phyloP scores from a whole-genome alignment of 2,329 filamentous ascomycete genomes.

The Sodiomyces alkalinus region DNA sequence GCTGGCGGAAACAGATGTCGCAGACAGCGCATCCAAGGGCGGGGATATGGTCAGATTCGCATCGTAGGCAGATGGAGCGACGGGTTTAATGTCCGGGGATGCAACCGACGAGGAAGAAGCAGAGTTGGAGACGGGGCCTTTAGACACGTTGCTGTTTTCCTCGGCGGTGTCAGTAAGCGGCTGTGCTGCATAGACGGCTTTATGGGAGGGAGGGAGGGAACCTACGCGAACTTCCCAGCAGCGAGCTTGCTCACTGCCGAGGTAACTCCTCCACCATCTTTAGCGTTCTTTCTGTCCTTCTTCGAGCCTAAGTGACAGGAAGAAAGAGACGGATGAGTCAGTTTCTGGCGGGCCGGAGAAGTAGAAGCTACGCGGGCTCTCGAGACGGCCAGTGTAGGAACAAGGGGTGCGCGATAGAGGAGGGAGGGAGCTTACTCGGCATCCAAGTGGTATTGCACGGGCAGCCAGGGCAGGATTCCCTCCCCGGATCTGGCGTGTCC shows the following conservation, averaged over 20 bases:
- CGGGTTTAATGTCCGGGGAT: constrained; percentile 30
- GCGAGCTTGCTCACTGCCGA: constrained; percentile 38
- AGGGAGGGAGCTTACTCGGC: constrained; percentile 8
- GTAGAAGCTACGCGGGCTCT: no score
- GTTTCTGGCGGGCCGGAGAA: no score
- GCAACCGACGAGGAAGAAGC: constrained; percentile 23
- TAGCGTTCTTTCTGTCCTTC: constrained; percentile 40
- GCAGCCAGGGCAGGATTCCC: constrained; percentile 8
- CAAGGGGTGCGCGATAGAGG: no score
- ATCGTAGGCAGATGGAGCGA: constrained; percentile 21
- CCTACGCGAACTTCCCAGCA: constrained; percentile 36
- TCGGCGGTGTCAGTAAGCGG: constrained; percentile 5
- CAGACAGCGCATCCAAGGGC: constrained; percentile 30
- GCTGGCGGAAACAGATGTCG: constrained; percentile 31
- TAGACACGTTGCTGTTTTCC: constrained; percentile 17
- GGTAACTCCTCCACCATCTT: constrained; percentile 35
- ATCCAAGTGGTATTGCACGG: constrained; percentile 9
- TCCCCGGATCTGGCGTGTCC: constrained; percentile 2
- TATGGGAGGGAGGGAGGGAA: constrained; percentile 7
- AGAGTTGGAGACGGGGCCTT: constrained; percentile 15
- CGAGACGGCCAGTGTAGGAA: no score
- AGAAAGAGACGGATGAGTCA: no score
- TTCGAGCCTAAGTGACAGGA: constrained; percentile 31
- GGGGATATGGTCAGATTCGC: constrained; percentile 28
- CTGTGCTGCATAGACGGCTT: background rate